These are phyloP conservation scores for Brassica juncea DNA, from an alignment of 345 rosid species.

Conservation along the genomic window DNA sequence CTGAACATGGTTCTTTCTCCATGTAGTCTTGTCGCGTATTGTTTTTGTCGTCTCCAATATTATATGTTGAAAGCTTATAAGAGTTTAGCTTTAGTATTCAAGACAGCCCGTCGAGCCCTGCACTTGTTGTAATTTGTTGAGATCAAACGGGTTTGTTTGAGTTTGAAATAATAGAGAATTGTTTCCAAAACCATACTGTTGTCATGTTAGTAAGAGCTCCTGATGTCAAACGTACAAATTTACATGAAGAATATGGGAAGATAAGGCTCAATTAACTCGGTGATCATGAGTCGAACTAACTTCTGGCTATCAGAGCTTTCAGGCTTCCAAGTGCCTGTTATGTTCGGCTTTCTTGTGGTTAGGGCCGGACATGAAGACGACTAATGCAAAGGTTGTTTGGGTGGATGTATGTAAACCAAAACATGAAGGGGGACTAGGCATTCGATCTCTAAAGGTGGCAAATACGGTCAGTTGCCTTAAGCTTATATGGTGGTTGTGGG, in stretches of 20 bases:
- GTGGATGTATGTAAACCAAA: too few relatives aligned
- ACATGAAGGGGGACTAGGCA: too few relatives aligned
- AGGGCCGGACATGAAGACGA: too few relatives aligned
- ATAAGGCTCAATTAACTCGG: background rate
- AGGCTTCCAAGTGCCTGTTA: too few relatives aligned
- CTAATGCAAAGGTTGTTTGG: too few relatives aligned
- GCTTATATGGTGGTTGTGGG: too few relatives aligned
- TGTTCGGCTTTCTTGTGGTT: too few relatives aligned
- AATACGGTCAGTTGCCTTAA: too few relatives aligned
- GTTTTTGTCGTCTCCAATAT: conserved; percentile 9
- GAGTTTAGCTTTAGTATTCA: conserved; percentile 33
- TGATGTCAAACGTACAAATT: background rate
- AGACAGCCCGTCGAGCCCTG: too few relatives aligned
- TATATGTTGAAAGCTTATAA: conserved; percentile 28
- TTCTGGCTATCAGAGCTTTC: too few relatives aligned
- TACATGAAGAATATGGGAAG: background rate
- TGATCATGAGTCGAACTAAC: too few relatives aligned
- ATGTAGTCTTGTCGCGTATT: background rate
- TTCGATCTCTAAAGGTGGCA: too few relatives aligned
- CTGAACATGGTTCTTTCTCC: conserved; percentile 19
- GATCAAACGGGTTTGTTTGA: conserved; percentile 27
- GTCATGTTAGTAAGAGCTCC: background rate
- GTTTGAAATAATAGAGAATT: conserved; percentile 24
- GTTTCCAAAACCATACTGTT: background rate
- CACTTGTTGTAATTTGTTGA: conserved; percentile 39